Evolutionary conservation across 768 basidiomycete genomes (phyloP), one percentile per base, ranked within the genome.

Genomic region (Agrocybe praecox): DNA sequence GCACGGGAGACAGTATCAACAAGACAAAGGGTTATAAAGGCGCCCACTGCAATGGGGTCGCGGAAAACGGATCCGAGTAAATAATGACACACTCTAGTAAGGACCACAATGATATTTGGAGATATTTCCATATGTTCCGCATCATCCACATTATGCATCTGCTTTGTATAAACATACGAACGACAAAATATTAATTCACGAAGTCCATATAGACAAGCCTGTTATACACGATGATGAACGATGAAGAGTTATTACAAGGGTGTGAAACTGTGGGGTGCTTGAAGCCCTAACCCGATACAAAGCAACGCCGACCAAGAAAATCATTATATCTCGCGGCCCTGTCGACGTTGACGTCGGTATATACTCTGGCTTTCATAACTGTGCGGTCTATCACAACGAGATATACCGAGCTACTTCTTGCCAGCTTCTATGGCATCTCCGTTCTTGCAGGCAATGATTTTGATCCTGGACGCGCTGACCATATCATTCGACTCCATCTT

Each of bases 361-460:
- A 29, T 29, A 29, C 26, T 29, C 9, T 29, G 26, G 26, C 26
- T 29, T 29, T 29, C 26, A 29, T 29, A 9, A 29, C n/a, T n/a
- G 26, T 9, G 26, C 26, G 5, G 36, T 40, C 14, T n/a, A 42
- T 23, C 21, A 18, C 33, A 36, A 19, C n/a, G n/a, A 40, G 12
- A 5, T 40, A 12, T n/a, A 40, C 14, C 36, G 36, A 5, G 15
- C 46, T 42, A 32, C 75, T 92, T 92, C 81, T 92, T 94, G 55
- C 84, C 86, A 21, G 86, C 83, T 64, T 93, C 90, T 45, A 92
- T 86, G 17, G 89, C 91, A 62, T 95, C 94, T 32, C 91, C 93
- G 67, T 92, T 92, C 83, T 98, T 98, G 79, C 96, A 98, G 6
- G 97, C 96, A 61, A 99, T 95, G 57, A 99, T 98, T 80, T 98